These are phyloP conservation scores for Phytophthora fragariaefolia DNA, from an alignment of 352 stramenopile species.

Conservation along the genomic window DNA sequence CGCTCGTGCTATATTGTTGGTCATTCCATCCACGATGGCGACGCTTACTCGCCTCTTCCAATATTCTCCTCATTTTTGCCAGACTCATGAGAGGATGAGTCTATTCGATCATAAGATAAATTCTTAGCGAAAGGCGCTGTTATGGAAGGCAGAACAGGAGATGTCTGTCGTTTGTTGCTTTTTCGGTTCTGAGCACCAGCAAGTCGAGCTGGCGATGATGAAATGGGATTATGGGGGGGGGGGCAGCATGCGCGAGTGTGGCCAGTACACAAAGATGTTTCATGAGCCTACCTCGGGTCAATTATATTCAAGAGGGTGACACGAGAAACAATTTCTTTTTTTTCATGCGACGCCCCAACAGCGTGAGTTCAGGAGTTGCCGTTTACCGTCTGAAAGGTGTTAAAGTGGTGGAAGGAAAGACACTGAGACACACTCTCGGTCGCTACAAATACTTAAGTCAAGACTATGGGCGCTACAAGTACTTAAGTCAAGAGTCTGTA, in stretches of 20 bases:
- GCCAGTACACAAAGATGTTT: not conserved
- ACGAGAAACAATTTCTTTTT: not conserved
- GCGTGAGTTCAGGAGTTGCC: not conserved
- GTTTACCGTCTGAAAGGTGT: constrained; percentile 1
- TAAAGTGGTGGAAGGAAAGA: not conserved
- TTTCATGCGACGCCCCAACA: not conserved
- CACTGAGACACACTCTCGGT: no score
- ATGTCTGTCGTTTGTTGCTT: constrained; percentile 6
- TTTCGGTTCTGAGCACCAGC: constrained; percentile 10
- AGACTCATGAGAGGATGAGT: constrained; percentile 11
- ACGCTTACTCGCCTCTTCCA: constrained; percentile 17
- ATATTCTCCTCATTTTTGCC: constrained; percentile 15
- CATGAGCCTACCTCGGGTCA: not conserved
- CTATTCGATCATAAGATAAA: not conserved
- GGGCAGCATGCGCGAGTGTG: constrained; percentile 1
- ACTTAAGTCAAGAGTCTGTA: not conserved
- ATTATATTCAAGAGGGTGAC: constrained; percentile 3
- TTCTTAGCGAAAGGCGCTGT: not conserved
- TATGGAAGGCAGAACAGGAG: not conserved
- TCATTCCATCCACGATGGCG: constrained; percentile 4
- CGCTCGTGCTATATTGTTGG: constrained; percentile 11
- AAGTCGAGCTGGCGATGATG: constrained; percentile 11
- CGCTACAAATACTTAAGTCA: not conserved
- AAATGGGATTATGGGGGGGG: constrained; percentile 12
- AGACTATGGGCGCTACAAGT: no score